Evolutionary conservation across 192 early-diverging fungal species (phyloP).

Genomic region (Backusella tuberculispora): DNA sequence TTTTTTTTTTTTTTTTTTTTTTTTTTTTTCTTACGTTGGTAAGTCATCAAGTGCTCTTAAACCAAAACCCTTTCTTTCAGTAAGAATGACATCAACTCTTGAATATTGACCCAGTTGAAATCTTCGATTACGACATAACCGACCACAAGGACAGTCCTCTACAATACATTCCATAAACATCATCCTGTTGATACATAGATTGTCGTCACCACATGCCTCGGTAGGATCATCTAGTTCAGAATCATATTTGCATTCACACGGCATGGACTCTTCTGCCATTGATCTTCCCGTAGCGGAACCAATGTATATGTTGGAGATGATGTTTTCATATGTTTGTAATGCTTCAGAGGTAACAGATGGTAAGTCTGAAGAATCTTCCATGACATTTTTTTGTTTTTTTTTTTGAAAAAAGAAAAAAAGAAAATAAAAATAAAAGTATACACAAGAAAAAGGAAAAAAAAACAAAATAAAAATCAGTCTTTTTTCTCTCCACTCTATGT

Average conservation of each 20-base stretch:
- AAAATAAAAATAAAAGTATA: background rate
- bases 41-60: conserved; percentile 70
- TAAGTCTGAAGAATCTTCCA: conserved; percentile 6
- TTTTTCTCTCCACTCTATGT: background rate
- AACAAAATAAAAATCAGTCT: background rate
- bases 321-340: conserved; percentile 63
- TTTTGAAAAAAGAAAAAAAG: background rate
- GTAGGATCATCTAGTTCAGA: conserved; percentile 60
- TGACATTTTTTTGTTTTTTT: conserved; percentile 13
- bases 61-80: conserved; percentile 92
- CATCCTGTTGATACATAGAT: conserved; percentile 91
- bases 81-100: conserved; percentile 81
- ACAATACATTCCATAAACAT: conserved; percentile 90
- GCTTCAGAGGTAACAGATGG: conserved; percentile 45
- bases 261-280: conserved; percentile 69
- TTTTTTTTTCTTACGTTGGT: conserved; percentile 53
- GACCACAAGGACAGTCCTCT: conserved; percentile 85
- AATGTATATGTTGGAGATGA: conserved; percentile 70
- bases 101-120: conserved; percentile 89
- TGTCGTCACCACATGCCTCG: conserved; percentile 87
- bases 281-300: conserved; percentile 71
- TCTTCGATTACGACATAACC: conserved; percentile 88
- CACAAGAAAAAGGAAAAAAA: background rate
- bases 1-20: conserved; percentile 67
- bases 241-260: conserved; percentile 79